A percentile compares a stretch with the other conserved stretches of the same genome.
These are phyloP conservation scores for Terana coerulea DNA, from an alignment of 768 basidiomycete genomes.

Conservation along the genomic window DNA sequence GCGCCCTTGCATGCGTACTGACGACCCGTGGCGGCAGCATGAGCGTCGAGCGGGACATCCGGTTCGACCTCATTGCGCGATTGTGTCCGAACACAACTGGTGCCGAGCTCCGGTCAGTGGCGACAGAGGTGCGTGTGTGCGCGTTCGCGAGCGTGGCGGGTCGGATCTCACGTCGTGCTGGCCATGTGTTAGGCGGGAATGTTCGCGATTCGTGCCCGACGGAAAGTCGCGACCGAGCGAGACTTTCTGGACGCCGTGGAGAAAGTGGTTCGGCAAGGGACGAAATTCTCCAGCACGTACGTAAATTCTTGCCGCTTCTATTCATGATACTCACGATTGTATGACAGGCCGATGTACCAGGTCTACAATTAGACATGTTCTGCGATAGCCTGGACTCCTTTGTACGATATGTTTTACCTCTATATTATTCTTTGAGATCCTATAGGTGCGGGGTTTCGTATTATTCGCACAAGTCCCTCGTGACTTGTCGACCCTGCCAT, in stretches of 20 bases:
- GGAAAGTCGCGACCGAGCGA: constrained; percentile 95
- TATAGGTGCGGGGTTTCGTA: too few species aligned
- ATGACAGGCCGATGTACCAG: constrained; percentile 76
- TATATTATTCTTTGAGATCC: neutral
- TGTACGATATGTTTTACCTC: constrained; percentile 4
- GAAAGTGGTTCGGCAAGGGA: constrained; percentile 96
- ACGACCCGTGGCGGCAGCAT: constrained; percentile 50
- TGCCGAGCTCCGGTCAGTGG: constrained; percentile 95
- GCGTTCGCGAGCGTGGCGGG: neutral
- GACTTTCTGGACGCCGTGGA: constrained; percentile 98
- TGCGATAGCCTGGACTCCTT: neutral
- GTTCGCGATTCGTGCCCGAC: constrained; percentile 96
- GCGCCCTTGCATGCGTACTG: neutral
- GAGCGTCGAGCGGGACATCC: constrained; percentile 96
- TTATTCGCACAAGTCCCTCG: too few species aligned
- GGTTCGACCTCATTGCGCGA: constrained; percentile 95
- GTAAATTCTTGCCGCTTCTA: constrained; percentile 29
- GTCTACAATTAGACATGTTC: constrained; percentile 75
- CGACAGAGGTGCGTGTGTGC: constrained; percentile 76
- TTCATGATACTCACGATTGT: constrained; percentile 3
- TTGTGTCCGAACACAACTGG: constrained; percentile 98
- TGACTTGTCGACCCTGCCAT: too few species aligned
- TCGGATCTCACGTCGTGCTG: constrained; percentile 2
- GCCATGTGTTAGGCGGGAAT: constrained; percentile 78
- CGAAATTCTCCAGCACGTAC: constrained; percentile 96